Percentiles rank a stretch among this genome's conserved stretches.
Evolutionary conservation across 495 filamentous ascomycete species (phyloP).

Genomic region (Hypoxylon rickii): DNA sequence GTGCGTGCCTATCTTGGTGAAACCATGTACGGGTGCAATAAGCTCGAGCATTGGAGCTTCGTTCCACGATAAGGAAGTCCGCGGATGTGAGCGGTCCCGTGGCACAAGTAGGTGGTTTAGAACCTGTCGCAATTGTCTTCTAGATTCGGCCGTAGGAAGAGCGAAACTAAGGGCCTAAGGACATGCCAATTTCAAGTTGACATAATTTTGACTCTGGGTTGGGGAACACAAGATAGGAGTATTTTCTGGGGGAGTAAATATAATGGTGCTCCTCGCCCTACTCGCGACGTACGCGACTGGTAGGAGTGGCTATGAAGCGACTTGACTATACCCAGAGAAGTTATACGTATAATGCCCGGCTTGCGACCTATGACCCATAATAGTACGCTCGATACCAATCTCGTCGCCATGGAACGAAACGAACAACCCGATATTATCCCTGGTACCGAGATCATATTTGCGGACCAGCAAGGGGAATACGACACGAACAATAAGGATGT

Average conservation of each 20-base stretch:
- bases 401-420: constrained; percentile 9
- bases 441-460: constrained; percentile 34
- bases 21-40: too few relatives aligned
- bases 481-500: constrained; percentile 6
- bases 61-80: constrained; percentile 19
- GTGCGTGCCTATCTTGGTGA: too few relatives aligned
- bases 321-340: not conserved
- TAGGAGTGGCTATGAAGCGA: too few relatives aligned
- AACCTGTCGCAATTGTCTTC: too few relatives aligned
- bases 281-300: too few relatives aligned
- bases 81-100: too few relatives aligned
- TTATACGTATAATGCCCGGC: not conserved
- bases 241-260: constrained; percentile 2
- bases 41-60: not conserved
- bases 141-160: not conserved
- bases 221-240: not conserved
- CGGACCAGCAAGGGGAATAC: constrained; percentile 6
- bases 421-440: constrained; percentile 31
- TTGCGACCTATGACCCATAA: not conserved
- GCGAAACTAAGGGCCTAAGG: not conserved
- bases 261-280: not conserved
- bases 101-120: too few relatives aligned
- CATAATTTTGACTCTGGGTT: not conserved
- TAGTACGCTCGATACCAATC: not conserved
- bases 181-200: not conserved